Evolutionary conservation across 2,329 filamentous ascomycete species (phyloP).

Genomic region (Chaetomium sp.): DNA sequence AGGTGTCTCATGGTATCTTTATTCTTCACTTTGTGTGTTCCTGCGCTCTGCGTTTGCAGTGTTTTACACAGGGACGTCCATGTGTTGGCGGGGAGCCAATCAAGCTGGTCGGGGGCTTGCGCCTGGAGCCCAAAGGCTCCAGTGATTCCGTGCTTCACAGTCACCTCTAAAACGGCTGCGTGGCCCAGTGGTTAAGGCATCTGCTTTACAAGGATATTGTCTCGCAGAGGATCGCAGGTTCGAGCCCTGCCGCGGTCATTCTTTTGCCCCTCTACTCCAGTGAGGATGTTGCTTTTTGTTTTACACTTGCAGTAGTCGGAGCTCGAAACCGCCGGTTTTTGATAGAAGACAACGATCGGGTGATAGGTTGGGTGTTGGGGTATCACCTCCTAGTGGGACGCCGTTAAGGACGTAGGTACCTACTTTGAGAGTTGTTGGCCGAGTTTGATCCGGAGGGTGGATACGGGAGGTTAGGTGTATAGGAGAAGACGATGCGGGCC

Average conservation of each 20-base stretch:
- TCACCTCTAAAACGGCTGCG: constrained; percentile 27
- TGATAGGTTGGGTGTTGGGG: not conserved
- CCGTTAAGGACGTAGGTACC: not conserved
- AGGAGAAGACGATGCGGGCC: too few species aligned
- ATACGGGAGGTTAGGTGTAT: too few species aligned
- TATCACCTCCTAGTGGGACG: not conserved
- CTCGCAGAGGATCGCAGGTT: constrained; percentile 42
- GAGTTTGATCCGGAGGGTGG: too few species aligned
- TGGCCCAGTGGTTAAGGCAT: constrained; percentile 43
- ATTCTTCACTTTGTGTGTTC: not conserved
- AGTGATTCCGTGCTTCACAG: not conserved
- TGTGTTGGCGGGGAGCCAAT: constrained; percentile 13
- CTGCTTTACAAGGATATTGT: constrained; percentile 38
- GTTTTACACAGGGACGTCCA: too few species aligned
- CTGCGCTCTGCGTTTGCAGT: not conserved
- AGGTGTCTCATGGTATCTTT: constrained; percentile 31
- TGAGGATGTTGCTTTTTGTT: constrained; percentile 4
- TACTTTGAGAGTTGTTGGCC: too few species aligned
- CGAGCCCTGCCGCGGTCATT: constrained; percentile 40
- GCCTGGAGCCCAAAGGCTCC: not conserved
- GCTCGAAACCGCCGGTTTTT: too few species aligned
- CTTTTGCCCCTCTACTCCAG: constrained; percentile 15
- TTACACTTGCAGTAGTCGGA: not conserved
- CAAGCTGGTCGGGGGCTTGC: not conserved
- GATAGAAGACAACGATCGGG: not conserved